phyloP scores from a whole-genome alignment of 768 basidiomycete genomes.

The Artomyces pyxidatus region DNA sequence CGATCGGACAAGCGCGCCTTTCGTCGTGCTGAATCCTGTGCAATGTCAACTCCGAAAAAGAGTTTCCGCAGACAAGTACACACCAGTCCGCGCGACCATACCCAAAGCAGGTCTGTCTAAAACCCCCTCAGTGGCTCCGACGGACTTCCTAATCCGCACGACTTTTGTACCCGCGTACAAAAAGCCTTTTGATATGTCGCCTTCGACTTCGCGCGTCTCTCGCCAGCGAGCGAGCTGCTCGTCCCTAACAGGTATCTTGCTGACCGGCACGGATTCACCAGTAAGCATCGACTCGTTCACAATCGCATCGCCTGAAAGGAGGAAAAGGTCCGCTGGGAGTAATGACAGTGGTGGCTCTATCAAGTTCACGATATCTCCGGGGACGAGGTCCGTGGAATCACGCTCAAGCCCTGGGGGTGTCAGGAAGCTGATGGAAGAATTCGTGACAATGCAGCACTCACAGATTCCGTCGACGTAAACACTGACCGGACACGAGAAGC shows the following conservation, averaged over 20 bases:
- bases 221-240: constrained; percentile 67
- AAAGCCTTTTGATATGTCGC: constrained; percentile 73
- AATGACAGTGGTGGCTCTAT: constrained; percentile 61
- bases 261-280: constrained; percentile 95
- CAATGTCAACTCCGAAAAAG: constrained; percentile 3
- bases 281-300: constrained; percentile 99
- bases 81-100: constrained; percentile 82
- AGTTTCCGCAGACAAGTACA: constrained; percentile 10
- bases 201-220: constrained; percentile 46
- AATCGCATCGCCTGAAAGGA: constrained; percentile 94
- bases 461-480: constrained; percentile 63
- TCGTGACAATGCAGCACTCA: too few relatives aligned
- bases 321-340: constrained; percentile 85
- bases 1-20: constrained; percentile 89
- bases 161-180: constrained; percentile 88
- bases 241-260: constrained; percentile 80
- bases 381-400: constrained; percentile 75
- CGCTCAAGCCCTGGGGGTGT: constrained; percentile 63
- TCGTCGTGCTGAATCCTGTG: constrained; percentile 92
- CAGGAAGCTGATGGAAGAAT: too few relatives aligned
- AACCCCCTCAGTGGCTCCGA: constrained; percentile 39
- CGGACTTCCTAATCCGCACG: constrained; percentile 69
- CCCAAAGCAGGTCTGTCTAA: constrained; percentile 61
- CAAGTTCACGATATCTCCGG: constrained; percentile 91
- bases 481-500: constrained; percentile 71